These are phyloP conservation scores for Microthlaspi erraticum DNA, from an alignment of 345 rosid species.

Conservation along the genomic window DNA sequence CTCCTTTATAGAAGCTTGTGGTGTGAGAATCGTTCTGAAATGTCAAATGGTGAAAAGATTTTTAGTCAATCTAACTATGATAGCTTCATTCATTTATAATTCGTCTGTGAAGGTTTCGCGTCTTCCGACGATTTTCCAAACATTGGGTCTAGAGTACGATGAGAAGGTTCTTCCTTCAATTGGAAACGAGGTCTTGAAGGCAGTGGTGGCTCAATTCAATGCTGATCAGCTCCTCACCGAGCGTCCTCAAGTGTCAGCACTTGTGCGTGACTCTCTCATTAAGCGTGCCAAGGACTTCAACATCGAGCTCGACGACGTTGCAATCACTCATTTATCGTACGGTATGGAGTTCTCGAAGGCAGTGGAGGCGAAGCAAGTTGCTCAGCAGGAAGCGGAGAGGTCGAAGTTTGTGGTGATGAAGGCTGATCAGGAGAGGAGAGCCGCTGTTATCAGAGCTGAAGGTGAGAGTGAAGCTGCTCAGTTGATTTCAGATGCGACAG, in stretches of 20 bases:
- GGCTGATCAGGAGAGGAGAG: constrained; percentile 99
- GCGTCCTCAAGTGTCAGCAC: constrained; percentile 92
- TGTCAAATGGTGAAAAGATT: neutral
- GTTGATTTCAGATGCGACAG: constrained; percentile 86
- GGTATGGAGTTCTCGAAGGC: constrained; percentile 94
- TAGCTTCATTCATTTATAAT: neutral
- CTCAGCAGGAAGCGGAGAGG: constrained; percentile 98
- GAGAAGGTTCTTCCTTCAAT: constrained; percentile 98
- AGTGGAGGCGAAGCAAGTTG: constrained; percentile 98
- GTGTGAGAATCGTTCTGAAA: constrained; percentile 2
- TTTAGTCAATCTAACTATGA: neutral
- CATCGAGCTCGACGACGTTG: constrained; percentile 89
- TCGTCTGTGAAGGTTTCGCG: constrained; percentile 54
- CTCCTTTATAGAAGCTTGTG: neutral
- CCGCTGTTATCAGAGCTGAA: constrained; percentile 92
- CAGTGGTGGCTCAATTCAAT: constrained; percentile 97
- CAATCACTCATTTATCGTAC: constrained; percentile 92
- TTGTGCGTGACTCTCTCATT: constrained; percentile 73
- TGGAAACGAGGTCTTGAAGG: constrained; percentile 97
- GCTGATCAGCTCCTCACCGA: constrained; percentile 99
- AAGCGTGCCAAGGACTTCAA: constrained; percentile 88
- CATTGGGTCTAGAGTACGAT: constrained; percentile 88
- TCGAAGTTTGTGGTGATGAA: constrained; percentile 93
- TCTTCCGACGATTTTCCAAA: constrained; percentile 79
- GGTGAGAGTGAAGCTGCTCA: constrained; percentile 99